Evolutionary conservation across 257 asterid species (phyloP).

Genomic region (Ocimum tenuiflorum): DNA sequence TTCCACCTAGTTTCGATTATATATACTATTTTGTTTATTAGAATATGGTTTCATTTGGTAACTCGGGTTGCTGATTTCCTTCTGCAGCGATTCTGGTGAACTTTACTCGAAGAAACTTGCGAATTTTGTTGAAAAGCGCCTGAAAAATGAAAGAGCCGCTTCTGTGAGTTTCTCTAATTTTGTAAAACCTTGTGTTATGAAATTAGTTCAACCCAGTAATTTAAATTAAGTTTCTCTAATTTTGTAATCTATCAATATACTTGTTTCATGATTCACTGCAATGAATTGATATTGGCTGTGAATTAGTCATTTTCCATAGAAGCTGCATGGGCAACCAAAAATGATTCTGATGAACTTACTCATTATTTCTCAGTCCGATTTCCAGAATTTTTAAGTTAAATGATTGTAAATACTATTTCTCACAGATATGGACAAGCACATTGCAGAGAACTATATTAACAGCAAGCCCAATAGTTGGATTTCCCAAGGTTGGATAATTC

Average conservation of each 20-base stretch:
- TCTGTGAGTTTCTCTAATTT: constrained; percentile 57
- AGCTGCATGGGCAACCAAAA: too few species aligned
- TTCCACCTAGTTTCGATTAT: constrained; percentile 9
- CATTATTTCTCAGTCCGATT: neutral
- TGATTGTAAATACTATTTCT: constrained; percentile 18
- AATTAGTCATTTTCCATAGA: neutral
- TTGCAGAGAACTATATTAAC: constrained; percentile 92
- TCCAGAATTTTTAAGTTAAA: constrained; percentile 7
- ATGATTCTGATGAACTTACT: neutral
- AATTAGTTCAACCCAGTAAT: neutral
- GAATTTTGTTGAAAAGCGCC: constrained; percentile 85
- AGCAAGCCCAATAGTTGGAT: constrained; percentile 77
- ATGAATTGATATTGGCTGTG: neutral
- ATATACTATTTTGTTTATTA: neutral
- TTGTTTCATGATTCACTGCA: neutral
- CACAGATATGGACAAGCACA: constrained; percentile 98
- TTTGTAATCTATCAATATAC: neutral
- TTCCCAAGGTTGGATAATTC: constrained; percentile 67
- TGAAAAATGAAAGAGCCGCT: constrained; percentile 93
- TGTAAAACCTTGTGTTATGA: neutral
- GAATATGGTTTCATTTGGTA: neutral
- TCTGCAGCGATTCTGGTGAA: constrained; percentile 83
- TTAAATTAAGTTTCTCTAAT: neutral
- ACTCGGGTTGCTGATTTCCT: constrained; percentile 6
- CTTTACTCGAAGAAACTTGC: constrained; percentile 85